These are phyloP conservation scores for Ramaria rubella DNA, from an alignment of 768 basidiomycete species.

Conservation along the genomic window DNA sequence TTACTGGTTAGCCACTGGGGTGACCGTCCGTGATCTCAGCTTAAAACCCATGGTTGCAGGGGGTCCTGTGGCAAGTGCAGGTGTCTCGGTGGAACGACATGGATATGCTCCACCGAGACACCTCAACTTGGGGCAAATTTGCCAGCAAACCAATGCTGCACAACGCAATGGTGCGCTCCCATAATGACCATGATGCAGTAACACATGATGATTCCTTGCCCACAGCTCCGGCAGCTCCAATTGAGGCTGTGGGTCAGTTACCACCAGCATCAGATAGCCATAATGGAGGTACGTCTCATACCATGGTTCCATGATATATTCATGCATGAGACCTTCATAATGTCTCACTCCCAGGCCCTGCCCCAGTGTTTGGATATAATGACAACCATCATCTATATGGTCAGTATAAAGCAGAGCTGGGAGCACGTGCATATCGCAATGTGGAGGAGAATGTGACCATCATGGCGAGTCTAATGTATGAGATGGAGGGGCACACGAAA, in stretches of 20 bases:
- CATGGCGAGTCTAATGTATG: neutral
- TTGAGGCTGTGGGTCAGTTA: neutral
- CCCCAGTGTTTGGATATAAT: neutral
- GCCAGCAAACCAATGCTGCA: neutral
- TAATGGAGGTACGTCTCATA: neutral
- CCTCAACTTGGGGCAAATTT: neutral
- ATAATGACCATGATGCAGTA: neutral
- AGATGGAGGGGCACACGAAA: neutral
- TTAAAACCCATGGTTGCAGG: neutral
- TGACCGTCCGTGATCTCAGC: neutral
- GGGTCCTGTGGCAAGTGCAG: neutral
- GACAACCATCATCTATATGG: neutral
- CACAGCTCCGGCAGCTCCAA: neutral
- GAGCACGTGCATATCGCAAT: neutral
- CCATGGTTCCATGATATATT: neutral
- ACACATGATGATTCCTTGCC: neutral
- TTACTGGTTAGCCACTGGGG: neutral
- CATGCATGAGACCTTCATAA: neutral
- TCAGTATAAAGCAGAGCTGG: neutral
- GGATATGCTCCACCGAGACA: neutral
- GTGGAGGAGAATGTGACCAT: neutral
- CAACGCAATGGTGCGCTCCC: neutral
- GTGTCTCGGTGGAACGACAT: neutral
- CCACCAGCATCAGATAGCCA: neutral
- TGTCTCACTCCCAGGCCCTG: neutral